A percentile compares a stretch with the other conserved stretches of the same genome.
Evolutionary conservation across 331 rosid species (phyloP).

Genomic region (Quercus tomentella): DNA sequence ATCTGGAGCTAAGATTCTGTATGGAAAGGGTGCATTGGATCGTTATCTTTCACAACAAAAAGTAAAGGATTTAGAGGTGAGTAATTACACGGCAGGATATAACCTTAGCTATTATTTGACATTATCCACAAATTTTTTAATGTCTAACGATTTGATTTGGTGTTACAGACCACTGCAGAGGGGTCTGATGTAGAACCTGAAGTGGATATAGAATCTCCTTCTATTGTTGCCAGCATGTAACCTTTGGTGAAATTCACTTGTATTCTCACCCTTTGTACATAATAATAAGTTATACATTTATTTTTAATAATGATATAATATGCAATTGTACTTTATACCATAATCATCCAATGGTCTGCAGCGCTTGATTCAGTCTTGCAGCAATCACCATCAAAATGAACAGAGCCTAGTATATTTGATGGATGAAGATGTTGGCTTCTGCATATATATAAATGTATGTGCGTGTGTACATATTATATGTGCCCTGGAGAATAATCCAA

Average conservation of each 20-base stretch:
- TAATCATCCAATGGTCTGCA: slow-evolving; percentile 10
- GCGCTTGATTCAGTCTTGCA: slow-evolving; percentile 6
- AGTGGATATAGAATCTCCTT: slow-evolving; percentile 61
- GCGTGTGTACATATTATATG: not conserved
- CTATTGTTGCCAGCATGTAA: slow-evolving; percentile 93
- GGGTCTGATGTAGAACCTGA: slow-evolving; percentile 55
- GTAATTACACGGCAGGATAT: not conserved
- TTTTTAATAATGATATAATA: slow-evolving; percentile 25
- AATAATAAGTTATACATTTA: slow-evolving; percentile 34
- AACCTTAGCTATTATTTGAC: not conserved
- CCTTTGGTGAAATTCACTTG: slow-evolving; percentile 26
- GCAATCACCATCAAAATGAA: not conserved
- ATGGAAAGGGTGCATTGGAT: slow-evolving; percentile 72
- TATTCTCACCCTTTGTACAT: slow-evolving; percentile 44
- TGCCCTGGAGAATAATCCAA: not conserved
- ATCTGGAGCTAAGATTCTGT: slow-evolving; percentile 77
- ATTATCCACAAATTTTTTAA: not conserved
- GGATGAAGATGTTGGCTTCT: not conserved
- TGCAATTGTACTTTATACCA: slow-evolving; percentile 19
- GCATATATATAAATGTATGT: not conserved
- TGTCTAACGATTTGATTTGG: slow-evolving; percentile 20
- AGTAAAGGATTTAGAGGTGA: slow-evolving; percentile 44
- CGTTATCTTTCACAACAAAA: slow-evolving; percentile 50
- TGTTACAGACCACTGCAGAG: slow-evolving; percentile 36
- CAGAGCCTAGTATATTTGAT: not conserved